A percentile compares a stretch with the other conserved stretches of the same genome.
Evolutionary conservation across 2,329 filamentous ascomycete genomes (phyloP).

Genomic region (Hymenoscyphus linearis): DNA sequence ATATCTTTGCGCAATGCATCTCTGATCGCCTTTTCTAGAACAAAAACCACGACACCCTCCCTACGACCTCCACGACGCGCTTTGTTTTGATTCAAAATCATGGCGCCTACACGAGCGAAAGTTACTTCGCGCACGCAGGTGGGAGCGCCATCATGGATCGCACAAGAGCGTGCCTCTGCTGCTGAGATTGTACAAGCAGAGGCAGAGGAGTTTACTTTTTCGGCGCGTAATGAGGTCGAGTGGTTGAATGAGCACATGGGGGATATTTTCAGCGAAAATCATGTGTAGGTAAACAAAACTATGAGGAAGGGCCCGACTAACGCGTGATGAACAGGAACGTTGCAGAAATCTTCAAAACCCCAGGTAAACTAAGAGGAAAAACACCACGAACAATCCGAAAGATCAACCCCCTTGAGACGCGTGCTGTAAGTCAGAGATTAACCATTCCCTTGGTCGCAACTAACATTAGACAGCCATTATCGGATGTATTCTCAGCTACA

Average conservation of each 20-base stretch:
- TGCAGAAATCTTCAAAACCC: slow-evolving; percentile 92
- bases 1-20: slow-evolving; percentile 22
- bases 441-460: slow-evolving; percentile 6
- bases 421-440: slow-evolving; percentile 50
- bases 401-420: slow-evolving; percentile 48
- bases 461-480: slow-evolving; percentile 46
- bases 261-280: slow-evolving; percentile 81
- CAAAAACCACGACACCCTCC: background rate
- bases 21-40: slow-evolving; percentile 12
- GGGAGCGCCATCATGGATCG: slow-evolving; percentile 80
- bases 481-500: slow-evolving; percentile 52
- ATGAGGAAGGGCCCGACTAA: slow-evolving; percentile 15
- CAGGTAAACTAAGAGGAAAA: slow-evolving; percentile 76
- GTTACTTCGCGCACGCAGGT: slow-evolving; percentile 56
- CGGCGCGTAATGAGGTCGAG: slow-evolving; percentile 87
- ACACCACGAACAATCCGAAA: slow-evolving; percentile 70
- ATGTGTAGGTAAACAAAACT: slow-evolving; percentile 61
- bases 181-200: slow-evolving; percentile 72
- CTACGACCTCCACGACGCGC: slow-evolving; percentile 24
- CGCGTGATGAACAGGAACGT: slow-evolving; percentile 61
- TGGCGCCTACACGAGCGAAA: slow-evolving; percentile 33
- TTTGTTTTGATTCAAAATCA: slow-evolving; percentile 29
- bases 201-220: slow-evolving; percentile 88
- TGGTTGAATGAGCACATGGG: slow-evolving; percentile 99
- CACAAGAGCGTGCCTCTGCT: slow-evolving; percentile 75